Conservation (phyloP, 768 basidiomycete genomes). For the Auricularia sp. region DNA sequence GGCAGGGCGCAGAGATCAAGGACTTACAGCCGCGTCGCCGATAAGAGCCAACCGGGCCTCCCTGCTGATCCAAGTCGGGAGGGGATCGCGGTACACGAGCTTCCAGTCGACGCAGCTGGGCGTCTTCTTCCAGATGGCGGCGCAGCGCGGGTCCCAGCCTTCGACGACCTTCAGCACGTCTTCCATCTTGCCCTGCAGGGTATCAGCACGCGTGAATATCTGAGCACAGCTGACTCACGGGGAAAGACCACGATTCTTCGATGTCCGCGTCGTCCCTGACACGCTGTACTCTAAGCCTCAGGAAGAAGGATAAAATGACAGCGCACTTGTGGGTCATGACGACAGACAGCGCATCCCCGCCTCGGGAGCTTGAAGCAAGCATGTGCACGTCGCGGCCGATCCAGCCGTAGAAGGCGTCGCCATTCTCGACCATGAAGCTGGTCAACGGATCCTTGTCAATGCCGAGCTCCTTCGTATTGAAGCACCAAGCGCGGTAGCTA, state of each 20-base stretch:
- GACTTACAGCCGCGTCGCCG: conserved; percentile 17
- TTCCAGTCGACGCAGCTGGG: conserved; percentile 19
- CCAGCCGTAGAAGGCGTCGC: conserved; percentile 12
- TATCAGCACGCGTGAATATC: background rate
- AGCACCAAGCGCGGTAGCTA: conserved; percentile 13
- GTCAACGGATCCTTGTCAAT: conserved; percentile 14
- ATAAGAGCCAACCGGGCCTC: conserved; percentile 15
- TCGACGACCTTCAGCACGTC: conserved; percentile 15
- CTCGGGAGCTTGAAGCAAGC: conserved; percentile 12
- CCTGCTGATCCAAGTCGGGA: conserved; percentile 17
- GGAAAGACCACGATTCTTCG: conserved; percentile 13
- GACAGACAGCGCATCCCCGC: conserved; percentile 13
- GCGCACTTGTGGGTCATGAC: conserved; percentile 16
- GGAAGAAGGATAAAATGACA: background rate
- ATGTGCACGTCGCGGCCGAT: conserved; percentile 16
- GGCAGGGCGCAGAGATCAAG: background rate
- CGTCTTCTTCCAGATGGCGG: conserved; percentile 15
- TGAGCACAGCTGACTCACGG: conserved; percentile 4
- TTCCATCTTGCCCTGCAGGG: conserved; percentile 10
- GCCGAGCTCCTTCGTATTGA: conserved; percentile 13
- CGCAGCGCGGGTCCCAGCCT: conserved; percentile 18
- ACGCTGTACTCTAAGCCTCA: background rate
- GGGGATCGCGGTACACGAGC: conserved; percentile 17
- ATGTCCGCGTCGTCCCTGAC: conserved; percentile 14
- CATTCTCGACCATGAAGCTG: conserved; percentile 7